Conservation (phyloP, 2,329 filamentous ascomycete species). For the Beauveria caledonica region DNA sequence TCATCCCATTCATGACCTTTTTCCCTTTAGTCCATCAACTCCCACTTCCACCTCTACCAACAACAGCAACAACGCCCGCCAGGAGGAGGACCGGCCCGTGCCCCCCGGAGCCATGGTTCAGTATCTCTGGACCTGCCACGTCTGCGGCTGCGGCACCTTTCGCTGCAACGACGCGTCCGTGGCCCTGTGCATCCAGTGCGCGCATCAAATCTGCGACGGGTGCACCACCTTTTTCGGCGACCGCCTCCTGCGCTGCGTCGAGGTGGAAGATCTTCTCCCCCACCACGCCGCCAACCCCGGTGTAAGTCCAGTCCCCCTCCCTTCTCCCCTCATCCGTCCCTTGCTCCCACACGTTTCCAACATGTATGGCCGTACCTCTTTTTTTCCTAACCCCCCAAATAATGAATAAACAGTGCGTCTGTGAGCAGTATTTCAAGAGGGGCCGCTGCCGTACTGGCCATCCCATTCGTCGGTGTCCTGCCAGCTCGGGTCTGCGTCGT, state of each 20-base stretch:
- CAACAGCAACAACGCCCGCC: no score
- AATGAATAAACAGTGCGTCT: background rate
- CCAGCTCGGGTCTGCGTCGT: background rate
- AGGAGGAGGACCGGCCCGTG: background rate
- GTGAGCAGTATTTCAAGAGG: background rate
- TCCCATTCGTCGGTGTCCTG: conserved; percentile 5
- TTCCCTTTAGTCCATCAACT: background rate
- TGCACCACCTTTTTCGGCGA: background rate
- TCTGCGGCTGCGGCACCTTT: conserved; percentile 7
- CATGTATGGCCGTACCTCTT: no score
- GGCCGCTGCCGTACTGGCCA: background rate
- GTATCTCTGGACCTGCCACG: conserved; percentile 6
- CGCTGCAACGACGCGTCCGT: background rate
- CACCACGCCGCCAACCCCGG: background rate
- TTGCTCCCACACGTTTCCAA: no score
- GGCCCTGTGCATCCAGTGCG: conserved; percentile 2
- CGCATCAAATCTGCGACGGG: background rate
- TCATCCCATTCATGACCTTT: background rate
- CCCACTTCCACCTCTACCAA: background rate
- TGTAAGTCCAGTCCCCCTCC: background rate
- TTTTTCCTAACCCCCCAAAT: no score
- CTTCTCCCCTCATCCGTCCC: background rate
- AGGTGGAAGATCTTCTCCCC: background rate
- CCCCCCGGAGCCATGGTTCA: background rate
- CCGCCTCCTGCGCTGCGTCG: background rate